Base-by-base conservation (phyloP, 768 basidiomycete genomes). In the Hypholoma sublateritium region DNA sequence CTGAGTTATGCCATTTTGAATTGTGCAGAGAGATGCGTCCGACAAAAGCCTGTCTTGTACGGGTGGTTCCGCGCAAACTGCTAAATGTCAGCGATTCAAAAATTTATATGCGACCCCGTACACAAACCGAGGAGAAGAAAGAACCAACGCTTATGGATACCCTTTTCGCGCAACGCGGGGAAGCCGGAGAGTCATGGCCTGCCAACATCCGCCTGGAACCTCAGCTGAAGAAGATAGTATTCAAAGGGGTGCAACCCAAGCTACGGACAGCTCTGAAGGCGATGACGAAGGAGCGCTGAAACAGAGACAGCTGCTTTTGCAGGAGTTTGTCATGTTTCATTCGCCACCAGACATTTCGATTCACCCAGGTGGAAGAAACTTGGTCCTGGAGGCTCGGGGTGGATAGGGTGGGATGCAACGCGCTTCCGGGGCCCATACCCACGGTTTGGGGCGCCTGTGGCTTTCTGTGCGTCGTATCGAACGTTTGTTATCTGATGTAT, bases 131-230 rank as follows among this genome's bases (percentile, higher is more conserved):
- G n/a, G 73, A 76, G 22, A 60, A 73, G 32, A 67, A 68, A 39
- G 65, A 65, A 44, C 70, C 71, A 16, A 72, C 72, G 2, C 60
- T 77, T 12, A 72, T 79, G 21, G 72, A 76, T 42, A 50, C 70
- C 6, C 70, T 80, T 12, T 61, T 71, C 57, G 60, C 70, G 59
- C 70, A 72, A 45, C 72, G 70, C 55, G 65, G 70, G 44, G 57
- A 61, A 16, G 70, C 74, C 25, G 76, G 74, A 7, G 60, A 67
- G 4, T 47, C 56, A 0, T 80, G 78, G 78, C 79, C 79, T 6
- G 53, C 60, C n/a, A 80, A 80, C 63, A 70, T 80, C 49, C 71
- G 78, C 28, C 69, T 80, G 41, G 79, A 80, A 59, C 76, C 73
- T 11, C 71, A 74, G 45, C 64, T 79, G 25, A 78, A 74, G 66